phyloP scores from a whole-genome alignment of 352 stramenopile genomes.

The Globisporangium cystogenes region DNA sequence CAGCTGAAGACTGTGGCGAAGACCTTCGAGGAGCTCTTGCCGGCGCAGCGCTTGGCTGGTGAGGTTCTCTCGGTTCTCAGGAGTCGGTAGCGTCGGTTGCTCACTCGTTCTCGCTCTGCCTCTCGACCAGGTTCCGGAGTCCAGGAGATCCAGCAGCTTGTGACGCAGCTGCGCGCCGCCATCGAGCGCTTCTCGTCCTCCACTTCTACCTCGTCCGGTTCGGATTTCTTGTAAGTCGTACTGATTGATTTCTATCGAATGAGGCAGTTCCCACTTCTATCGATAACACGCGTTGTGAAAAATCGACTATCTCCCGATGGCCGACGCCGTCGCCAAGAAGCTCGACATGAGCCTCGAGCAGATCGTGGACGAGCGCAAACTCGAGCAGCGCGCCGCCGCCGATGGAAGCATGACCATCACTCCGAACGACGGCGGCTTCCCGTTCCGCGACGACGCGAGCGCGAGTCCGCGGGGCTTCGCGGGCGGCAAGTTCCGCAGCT shows the following conservation, averaged over 20 bases:
- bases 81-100: not conserved
- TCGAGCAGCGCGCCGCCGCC: conserved; percentile 5
- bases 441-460: conserved; percentile 1
- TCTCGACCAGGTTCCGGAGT: conserved; percentile 26
- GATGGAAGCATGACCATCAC: not conserved
- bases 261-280: no score
- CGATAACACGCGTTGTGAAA: not conserved
- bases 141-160: conserved; percentile 33
- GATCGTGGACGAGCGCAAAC: conserved; percentile 52
- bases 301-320: not conserved
- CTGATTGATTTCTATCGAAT: not conserved
- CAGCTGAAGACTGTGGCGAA: conserved; percentile 18
- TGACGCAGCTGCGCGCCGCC: conserved; percentile 22
- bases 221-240: no score
- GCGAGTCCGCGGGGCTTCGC: conserved; percentile 4
- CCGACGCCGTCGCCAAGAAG: conserved; percentile 57
- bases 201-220: no score
- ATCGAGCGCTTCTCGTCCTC: conserved; percentile 18
- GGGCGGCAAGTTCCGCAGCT: conserved; percentile 46
- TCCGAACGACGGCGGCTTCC: conserved; percentile 1
- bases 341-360: conserved; percentile 68
- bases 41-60: conserved; percentile 9
- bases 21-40: conserved; percentile 13
- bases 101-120: not conserved
- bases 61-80: not conserved